A percentile compares a stretch with the other conserved stretches of the same genome.
These are phyloP conservation scores for Aureobasidium vineae DNA, from an alignment of 2,329 filamentous ascomycete species.

Conservation along the genomic window DNA sequence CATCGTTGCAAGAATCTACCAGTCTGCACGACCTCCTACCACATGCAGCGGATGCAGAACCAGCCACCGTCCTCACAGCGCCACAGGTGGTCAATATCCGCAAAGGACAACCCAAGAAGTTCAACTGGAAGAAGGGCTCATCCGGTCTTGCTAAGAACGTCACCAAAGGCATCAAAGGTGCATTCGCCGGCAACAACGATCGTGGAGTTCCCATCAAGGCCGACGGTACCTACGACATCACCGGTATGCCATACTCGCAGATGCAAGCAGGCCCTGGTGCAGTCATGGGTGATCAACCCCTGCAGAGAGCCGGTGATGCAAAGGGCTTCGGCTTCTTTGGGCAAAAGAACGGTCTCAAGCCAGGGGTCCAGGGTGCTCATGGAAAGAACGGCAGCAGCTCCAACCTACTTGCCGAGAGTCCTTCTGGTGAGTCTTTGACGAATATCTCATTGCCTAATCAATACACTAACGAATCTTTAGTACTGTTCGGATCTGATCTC, in stretches of 20 bases:
- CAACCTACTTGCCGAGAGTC: conserved; percentile 41
- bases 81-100: conserved; percentile 95
- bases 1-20: conserved; percentile 22
- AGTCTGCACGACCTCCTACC: conserved; percentile 26
- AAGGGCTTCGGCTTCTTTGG: conserved; percentile 39
- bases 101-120: conserved; percentile 92
- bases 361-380: conserved; percentile 38
- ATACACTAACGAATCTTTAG: conserved; percentile 35
- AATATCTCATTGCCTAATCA: neutral
- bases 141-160: conserved; percentile 94
- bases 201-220: conserved; percentile 29
- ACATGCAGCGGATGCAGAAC: conserved; percentile 63
- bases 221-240: conserved; percentile 36
- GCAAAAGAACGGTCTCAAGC: conserved; percentile 39
- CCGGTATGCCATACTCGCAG: conserved; percentile 35
- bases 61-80: conserved; percentile 60
- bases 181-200: conserved; percentile 59
- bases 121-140: conserved; percentile 97
- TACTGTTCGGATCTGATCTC: conserved; percentile 86
- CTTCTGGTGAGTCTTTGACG: conserved; percentile 34
- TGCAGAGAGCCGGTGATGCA: conserved; percentile 26
- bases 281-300: conserved; percentile 25
- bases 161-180: conserved; percentile 88
- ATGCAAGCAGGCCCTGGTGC: conserved; percentile 35
- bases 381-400: conserved; percentile 47